A percentile compares a stretch with the other conserved stretches of the same genome.
Conservation (phyloP, 176 grass and related monocot species). For the Hordeum vulgare region MorexV3_pseudomolecules_assembly NC_058522.1:302263365-302263864, state of each 20-base stretch:
- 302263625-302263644: background rate
- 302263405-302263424: background rate
- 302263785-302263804: background rate
- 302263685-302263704: background rate
- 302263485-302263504: background rate
- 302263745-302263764: background rate
- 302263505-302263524: background rate
- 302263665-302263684: background rate
- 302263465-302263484: background rate
- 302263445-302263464: background rate
- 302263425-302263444: background rate
- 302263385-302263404: background rate
- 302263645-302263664: background rate
- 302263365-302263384: background rate
- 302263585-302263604: background rate
- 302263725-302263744: background rate
- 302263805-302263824: background rate
- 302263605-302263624: background rate
- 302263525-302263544: background rate
- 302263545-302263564: background rate
- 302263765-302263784: background rate
- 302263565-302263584: background rate
- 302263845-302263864: background rate
- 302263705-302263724: background rate
- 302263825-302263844: background rate